Conservation (phyloP, 331 rosid species). For the Rhamnella rubrinervis region DNA sequence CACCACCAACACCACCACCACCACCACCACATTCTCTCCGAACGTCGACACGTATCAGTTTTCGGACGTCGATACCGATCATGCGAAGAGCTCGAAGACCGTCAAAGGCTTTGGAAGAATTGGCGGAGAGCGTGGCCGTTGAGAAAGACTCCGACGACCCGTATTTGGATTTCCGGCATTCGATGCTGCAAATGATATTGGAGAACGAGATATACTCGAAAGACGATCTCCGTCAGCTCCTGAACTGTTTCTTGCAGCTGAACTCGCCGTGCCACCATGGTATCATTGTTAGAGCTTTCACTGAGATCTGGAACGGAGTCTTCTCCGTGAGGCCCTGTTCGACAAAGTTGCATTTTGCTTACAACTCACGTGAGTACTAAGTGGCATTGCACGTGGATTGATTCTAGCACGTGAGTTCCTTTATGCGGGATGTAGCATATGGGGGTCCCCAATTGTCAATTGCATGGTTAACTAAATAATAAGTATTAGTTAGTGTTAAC, state of each 20-base stretch:
- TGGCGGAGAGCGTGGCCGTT: constrained; percentile 78
- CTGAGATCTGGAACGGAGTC: constrained; percentile 92
- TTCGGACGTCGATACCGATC: constrained; percentile 23
- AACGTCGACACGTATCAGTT: constrained; percentile 29
- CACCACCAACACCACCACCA: constrained; percentile 27
- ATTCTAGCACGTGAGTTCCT: not conserved
- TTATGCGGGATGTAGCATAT: no score
- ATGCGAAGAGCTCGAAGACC: constrained; percentile 20
- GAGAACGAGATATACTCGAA: constrained; percentile 88
- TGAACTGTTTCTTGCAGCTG: constrained; percentile 80
- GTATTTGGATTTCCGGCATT: constrained; percentile 74
- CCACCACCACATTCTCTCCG: constrained; percentile 39
- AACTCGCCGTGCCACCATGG: constrained; percentile 76
- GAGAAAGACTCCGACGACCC: constrained; percentile 98
- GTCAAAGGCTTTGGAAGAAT: constrained; percentile 61
- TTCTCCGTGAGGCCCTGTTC: constrained; percentile 44
- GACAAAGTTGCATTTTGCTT: constrained; percentile 21
- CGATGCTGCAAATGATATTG: constrained; percentile 93
- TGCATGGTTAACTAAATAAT: no score
- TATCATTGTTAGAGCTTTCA: constrained; percentile 76
- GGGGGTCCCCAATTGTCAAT: no score
- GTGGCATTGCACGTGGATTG: constrained; percentile 26
- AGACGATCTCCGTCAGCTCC: constrained; percentile 70
- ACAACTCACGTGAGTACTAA: constrained; percentile 59
- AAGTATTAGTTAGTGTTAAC: no score